These are phyloP conservation scores for Pseudohalonectria lignicola DNA, from an alignment of 2,329 filamentous ascomycete genomes.

Conservation along the genomic window DNA sequence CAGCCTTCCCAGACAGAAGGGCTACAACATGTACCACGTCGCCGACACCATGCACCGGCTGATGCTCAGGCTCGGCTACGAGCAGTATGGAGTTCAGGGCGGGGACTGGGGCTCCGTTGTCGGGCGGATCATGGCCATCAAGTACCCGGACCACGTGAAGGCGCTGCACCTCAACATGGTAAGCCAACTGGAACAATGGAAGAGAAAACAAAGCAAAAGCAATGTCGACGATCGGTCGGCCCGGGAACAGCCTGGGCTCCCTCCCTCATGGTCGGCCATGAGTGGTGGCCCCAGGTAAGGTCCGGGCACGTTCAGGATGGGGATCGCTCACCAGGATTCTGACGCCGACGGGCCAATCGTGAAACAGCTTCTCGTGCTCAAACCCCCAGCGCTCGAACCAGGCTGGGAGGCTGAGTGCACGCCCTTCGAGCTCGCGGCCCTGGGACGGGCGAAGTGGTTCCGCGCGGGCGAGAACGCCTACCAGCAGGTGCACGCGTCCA, in stretches of 20 bases:
- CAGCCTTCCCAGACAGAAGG: constrained; percentile 14
- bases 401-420: too few species aligned
- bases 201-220: too few species aligned
- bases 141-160: constrained; percentile 2
- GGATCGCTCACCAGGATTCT: too few species aligned
- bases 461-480: neutral
- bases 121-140: constrained; percentile 5
- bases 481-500: constrained; percentile 8
- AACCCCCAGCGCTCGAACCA: constrained; percentile 37
- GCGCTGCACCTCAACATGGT: constrained; percentile 2
- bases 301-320: too few species aligned
- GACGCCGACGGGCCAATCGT: too few species aligned
- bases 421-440: neutral
- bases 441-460: neutral
- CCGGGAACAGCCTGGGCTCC: too few species aligned
- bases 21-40: constrained; percentile 17
- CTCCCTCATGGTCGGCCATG: too few species aligned
- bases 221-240: too few species aligned
- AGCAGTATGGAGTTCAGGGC: constrained; percentile 18
- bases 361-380: too few species aligned
- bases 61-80: constrained; percentile 28
- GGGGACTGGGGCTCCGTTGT: constrained; percentile 16
- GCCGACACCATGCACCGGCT: constrained; percentile 22
- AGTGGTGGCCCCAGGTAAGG: too few species aligned
- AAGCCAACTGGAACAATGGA: too few species aligned